phyloP scores from a whole-genome alignment of 495 filamentous ascomycete species.

The Trichocladium uniseriatum region DNA sequence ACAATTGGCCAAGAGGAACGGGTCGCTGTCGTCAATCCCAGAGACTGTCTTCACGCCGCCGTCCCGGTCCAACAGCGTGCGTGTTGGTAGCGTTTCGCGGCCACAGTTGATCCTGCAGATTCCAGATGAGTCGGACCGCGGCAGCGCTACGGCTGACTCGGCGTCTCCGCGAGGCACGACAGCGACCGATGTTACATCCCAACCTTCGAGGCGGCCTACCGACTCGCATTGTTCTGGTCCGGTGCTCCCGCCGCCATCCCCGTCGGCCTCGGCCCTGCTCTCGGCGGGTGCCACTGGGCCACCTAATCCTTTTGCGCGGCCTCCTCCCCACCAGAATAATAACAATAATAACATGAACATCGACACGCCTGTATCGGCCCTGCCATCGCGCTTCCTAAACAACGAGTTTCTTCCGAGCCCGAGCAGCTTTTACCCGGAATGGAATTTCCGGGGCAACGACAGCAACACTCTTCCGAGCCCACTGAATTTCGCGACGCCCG shows the following conservation, averaged over 20 bases:
- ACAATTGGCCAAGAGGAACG: conserved; percentile 36
- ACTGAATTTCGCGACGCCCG: conserved; percentile 81
- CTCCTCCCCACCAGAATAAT: conserved; percentile 53
- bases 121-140: conserved; percentile 81
- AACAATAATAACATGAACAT: conserved; percentile 66
- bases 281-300: conserved; percentile 90
- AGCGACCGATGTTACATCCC: conserved; percentile 40
- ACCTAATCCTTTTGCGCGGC: conserved; percentile 90
- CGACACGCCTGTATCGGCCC: conserved; percentile 94
- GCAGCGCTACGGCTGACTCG: conserved; percentile 65
- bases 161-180: conserved; percentile 62
- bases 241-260: conserved; percentile 87
- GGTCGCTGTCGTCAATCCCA: conserved; percentile 48
- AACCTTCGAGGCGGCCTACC: conserved; percentile 30
- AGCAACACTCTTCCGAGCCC: conserved; percentile 83
- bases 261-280: conserved; percentile 68
- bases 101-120: conserved; percentile 90
- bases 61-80: conserved; percentile 61
- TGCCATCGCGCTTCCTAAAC: conserved; percentile 83
- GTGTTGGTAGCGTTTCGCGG: conserved; percentile 49
- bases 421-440: conserved; percentile 85
- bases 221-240: conserved; percentile 54
- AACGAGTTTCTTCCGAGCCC: conserved; percentile 80
- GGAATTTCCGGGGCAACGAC: conserved; percentile 60
- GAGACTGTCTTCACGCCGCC: conserved; percentile 54